Base-by-base conservation (phyloP, 106 monocot species). In the Alisma plantagoaquatica region DNA sequence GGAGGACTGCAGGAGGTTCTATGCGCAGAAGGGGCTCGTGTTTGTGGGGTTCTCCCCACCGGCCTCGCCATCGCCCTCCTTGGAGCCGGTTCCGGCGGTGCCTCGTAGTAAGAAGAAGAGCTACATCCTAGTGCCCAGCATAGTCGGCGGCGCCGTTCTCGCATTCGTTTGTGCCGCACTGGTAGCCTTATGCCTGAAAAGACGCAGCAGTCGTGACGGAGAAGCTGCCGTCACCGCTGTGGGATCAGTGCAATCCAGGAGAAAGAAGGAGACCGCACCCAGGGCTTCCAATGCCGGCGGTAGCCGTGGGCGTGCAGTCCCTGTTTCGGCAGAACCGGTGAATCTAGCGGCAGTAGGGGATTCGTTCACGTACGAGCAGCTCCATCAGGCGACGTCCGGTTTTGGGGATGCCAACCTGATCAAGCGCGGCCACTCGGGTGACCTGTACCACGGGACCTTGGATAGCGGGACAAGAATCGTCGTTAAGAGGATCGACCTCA, bases 361-460 rank as follows among this genome's bases (percentile, higher is more conserved):
- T 43, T 62, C 74, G 1, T 87, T 74, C 69, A 74, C 73, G 7
- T 75, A 72, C 60, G 77, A 79, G 31, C 76, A 77, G 22, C 53
- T 93, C 61, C 46, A 66, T 21, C 68, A 42, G 27, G 79, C 77
- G 0, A 87, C 92, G 0, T 32, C 61, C 11, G 49, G 72, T 18
- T 93, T 93, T n/a, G 66, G 57, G 4, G 79, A 87, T 15, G n/a
- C 27, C 18, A 83, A 87, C 47, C 77, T 93, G 18, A 87, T 93
- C 46, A 82, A 77, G 21, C 73, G 69, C 8, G 92, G 92, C 11
- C 79, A 93, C 29, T 83, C 86, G 2, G 92, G 92, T 2, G 91
- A 86, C 47, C 63, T 92, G 48, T 86, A 73, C 51, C 67, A 43
- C 52, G 91, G 91, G 10, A n/a, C 62, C 2, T 51, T 86, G 21